Evolutionary conservation across 106 monocot species (phyloP), one percentile per base, ranked within the genome.

Genomic region (Amphibolis antarctica): DNA sequence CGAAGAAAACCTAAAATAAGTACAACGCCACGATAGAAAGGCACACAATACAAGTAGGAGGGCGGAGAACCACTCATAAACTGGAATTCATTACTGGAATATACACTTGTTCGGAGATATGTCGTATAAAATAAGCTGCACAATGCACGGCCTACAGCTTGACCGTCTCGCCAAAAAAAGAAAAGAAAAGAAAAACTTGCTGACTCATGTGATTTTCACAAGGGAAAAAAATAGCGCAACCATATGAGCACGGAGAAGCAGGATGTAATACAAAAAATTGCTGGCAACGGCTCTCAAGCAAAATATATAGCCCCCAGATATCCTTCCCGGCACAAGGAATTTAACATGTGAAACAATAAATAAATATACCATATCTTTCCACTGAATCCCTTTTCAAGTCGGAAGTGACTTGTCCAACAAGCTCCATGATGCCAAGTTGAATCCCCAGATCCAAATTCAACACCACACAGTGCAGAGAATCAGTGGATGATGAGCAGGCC

Each of bases 141-240:
- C n/a, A 49, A 3, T 49, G 12, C 13, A 19, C 13, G 17, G 49
- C n/a, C 18, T 10, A 49, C 14, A 17, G 3, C 49, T 49, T 49
- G 3, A 17, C 12, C 13, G n/a, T 3, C 18, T 49, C 4, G n/a
- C n/a, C n/a, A n/a, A n/a, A n/a, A n/a, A n/a, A n/a, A n/a, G n/a
- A n/a, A n/a, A n/a, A n/a, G n/a, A n/a, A n/a, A 25, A 57, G 13
- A 57, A 61, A 60, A 60, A 42, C n/a, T 42, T 42, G 6, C 30
- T 60, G 14, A 42, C 60, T 43, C 60, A n/a, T 60, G 42, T 42
- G 60, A n/a, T 42, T n/a, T 43, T 60, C 60, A 60, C 36, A 60
- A 60, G 31, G 21, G 10, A 42, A 31, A 60, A 42, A 60, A 21
- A 61, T 10, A 12, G 42, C 23, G 43, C 42, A 61, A 44, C 42